Base-by-base conservation (phyloP, 352 stramenopile genomes). In the Globisporangium rhizosaccharum region DNA sequence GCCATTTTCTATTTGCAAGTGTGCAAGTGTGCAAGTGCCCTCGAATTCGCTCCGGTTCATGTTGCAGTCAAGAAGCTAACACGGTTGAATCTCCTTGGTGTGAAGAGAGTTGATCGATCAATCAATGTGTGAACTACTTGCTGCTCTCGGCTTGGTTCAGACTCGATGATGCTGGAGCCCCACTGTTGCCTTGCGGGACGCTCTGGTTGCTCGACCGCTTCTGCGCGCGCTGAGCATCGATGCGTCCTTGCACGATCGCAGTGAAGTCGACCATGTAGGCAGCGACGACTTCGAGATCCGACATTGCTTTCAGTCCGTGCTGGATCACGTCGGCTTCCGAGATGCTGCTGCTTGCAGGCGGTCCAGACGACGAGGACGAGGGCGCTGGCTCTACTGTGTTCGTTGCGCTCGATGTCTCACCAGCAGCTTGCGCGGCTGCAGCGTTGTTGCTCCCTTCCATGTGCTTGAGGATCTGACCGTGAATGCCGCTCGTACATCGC, bases 191-290 rank as follows among this genome's bases (percentile, higher is more conserved):
- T 12, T 30, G 49, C 9, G 65, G 64, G 56, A 37, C 77, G 73
- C 23, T 46, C 15, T 63, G 51, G 33, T 58, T 58, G 42, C 17
- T 58, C 2, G 57, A 58, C 41, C 90, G 90, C 67, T 89, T 90
- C 53, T 90, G 77, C 0, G 85, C 76, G 30, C 81, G 66, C 59
- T 94, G 81, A 0, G 71, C 73, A 53, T 94, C 85, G 28, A 90
- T 72, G 9, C 85, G 71, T 1, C 73, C 71, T 33, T 92, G 82
- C 2, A 92, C 81, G 48, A 93, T 92, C 2, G 77, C 80, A 0
- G 80, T 90, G 56, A 97, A 98, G 67, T 98, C 92, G 25, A 84
- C 76, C 85, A 98, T 97, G 67, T 98, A 98, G 12, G 88, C 83
- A 1, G 87, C 90, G 25, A 98, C 93, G 14, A 97, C 86, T 51